Evolutionary conservation across 352 stramenopile genomes (phyloP), one percentile per base, ranked within the genome.

Genomic region (Globisporangium rhizosaccharum): DNA sequence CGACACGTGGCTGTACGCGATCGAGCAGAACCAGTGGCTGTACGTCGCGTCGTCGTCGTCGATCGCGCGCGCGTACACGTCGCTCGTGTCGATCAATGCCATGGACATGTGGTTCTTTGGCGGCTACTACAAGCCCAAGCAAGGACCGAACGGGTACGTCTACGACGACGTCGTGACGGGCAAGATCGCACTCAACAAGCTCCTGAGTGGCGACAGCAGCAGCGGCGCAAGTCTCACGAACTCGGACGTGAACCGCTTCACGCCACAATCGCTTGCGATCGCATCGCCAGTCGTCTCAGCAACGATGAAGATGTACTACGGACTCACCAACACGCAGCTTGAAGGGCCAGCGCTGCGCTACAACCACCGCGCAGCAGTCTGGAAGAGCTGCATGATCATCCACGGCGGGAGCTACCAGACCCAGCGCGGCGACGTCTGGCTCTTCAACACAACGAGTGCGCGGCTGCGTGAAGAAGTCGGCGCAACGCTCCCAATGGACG

Each of bases 351-450:
- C 76, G 18, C 48, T 89, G 56, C 77, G 82, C 0, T 91, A 91
- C 62, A 89, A 87, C 46, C 82, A 91, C 51, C 66, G 71, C 0
- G 79, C 79, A 1, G 65, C 66, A 0, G 61, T 78, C 20, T 91
- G 82, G 82, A 58, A 62, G 0, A 66, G 66, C 53, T 68, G 72
- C 50, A 86, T 91, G 76, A 62, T 91, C 1, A 66, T 91, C 57
- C 70, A 88, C 39, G 82, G 82, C 23, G 82, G 82, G 41, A 90
- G 77, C 72, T 91, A 89, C 51, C 77, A 88, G 65, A 75, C 61
- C 9, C 77, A 88, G 42, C 73, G 75, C 10, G 72, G 77, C 15
- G 82, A 91, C n/a, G 46, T 91, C 23, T 91, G 82, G 79, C 58
- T 70, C 36, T 88, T 75, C 68, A 91, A 91, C 65, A 79, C 75